These are phyloP conservation scores for Penicillium steckii DNA, from an alignment of 495 filamentous ascomycete species.

Conservation along the genomic window DNA sequence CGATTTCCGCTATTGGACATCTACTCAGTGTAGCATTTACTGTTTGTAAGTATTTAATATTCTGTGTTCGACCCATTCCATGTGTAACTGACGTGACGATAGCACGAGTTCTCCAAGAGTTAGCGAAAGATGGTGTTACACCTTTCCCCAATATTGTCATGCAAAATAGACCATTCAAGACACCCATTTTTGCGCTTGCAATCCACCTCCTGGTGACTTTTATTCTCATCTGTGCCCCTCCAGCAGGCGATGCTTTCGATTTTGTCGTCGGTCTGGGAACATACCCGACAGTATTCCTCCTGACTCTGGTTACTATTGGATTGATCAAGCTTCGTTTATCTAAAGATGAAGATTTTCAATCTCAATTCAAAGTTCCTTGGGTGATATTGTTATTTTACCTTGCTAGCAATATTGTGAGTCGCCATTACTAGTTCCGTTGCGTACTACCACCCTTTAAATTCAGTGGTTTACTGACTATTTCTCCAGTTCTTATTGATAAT, in stretches of 20 bases:
- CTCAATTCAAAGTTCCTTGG: constrained; percentile 25
- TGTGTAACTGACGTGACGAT: neutral
- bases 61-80: neutral
- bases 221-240: constrained; percentile 59
- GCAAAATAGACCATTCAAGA: constrained; percentile 62
- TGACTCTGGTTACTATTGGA: constrained; percentile 19
- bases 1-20: constrained; percentile 64
- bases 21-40: constrained; percentile 54
- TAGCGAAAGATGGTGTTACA: constrained; percentile 65
- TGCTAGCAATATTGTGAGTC: constrained; percentile 22
- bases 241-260: constrained; percentile 58
- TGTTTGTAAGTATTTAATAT: constrained; percentile 15
- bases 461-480: neutral
- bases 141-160: constrained; percentile 61
- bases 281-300: constrained; percentile 40
- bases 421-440: neutral
- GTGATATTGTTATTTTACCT: constrained; percentile 22
- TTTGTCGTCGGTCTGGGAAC: constrained; percentile 67
- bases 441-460: neutral
- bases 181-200: constrained; percentile 58
- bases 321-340: constrained; percentile 23
- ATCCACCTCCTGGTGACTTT: constrained; percentile 62
- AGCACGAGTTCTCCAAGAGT: constrained; percentile 65
- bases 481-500: constrained; percentile 32
- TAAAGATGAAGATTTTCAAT: constrained; percentile 4